Base-by-base conservation (phyloP, 2,329 filamentous ascomycete species). In the Cercospora canescens region DNA sequence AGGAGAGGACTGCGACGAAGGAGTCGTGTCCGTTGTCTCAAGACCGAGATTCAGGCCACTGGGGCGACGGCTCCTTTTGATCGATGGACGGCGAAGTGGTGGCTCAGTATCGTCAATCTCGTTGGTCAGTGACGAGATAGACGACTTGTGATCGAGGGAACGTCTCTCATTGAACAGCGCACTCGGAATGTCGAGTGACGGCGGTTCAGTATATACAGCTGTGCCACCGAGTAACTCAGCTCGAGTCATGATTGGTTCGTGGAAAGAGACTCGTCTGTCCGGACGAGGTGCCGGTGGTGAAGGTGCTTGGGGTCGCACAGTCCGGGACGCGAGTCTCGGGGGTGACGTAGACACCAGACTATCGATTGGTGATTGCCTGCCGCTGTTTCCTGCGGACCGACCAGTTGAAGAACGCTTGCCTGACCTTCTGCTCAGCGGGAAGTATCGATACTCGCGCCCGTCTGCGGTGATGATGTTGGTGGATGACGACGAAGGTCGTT, bases 381-480 rank as follows among this genome's bases (percentile, higher is more conserved):
- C 65, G 48, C 58, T 59, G 55, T 54, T 37, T 18, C 41, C 64
- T 24, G 64, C 66, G 52, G 60, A 63, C 16, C 66, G 64, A 24
- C 67, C 64, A 35, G 66, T 65, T 26, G 68, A 71, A n/a, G 60
- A 65, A 28, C 70, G 72, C 30, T 69, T 69, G 62, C 69, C 70
- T 5, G 67, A 60, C 21, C 67, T 65, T 9, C 65, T 67, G 32
- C 68, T 67, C 26, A 75, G 26, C 2, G 69, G 68, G 18, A 67
- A 66, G 57, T 74, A 76, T 30, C 66, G 63, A 16, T 67, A 64
- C 52, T 70, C 64, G 24, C 62, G 69, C 11, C 74, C 73, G 45
- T 71, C 70, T n/a, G 70, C 65, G 4, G 70, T 71, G 57, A 75
- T 50, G 30, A 75, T 65, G 26, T 72, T 63, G 24, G 50, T 62